Conservation (phyloP, 352 stramenopile species). For the Pythium guiyangense region DNA sequence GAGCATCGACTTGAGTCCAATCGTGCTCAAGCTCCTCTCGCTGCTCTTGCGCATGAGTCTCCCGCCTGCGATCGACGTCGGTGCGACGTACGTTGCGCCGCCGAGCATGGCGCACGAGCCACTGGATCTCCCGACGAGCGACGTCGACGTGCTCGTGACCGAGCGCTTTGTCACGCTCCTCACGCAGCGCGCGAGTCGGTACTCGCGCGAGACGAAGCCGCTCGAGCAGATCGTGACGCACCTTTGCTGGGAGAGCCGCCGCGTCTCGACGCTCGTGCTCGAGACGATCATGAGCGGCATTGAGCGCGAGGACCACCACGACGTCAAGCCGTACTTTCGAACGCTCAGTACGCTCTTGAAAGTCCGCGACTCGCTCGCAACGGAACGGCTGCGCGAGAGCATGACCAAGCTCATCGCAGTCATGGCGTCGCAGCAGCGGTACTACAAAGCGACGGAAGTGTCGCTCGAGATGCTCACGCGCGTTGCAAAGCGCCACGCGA, state of each 20-base stretch:
- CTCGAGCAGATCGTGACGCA: slow-evolving; percentile 75
- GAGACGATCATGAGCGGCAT: slow-evolving; percentile 72
- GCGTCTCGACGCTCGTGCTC: slow-evolving; percentile 49
- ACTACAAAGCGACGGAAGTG: slow-evolving; percentile 83
- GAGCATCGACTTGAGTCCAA: slow-evolving; percentile 67
- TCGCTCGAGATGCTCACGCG: slow-evolving; percentile 85
- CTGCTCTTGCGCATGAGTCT: slow-evolving; percentile 65
- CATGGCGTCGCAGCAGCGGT: slow-evolving; percentile 82
- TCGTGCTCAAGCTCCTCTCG: slow-evolving; percentile 69
- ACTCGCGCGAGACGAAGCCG: slow-evolving; percentile 76
- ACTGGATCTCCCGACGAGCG: slow-evolving; percentile 49
- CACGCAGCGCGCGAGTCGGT: slow-evolving; percentile 65
- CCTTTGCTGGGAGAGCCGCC: slow-evolving; percentile 74
- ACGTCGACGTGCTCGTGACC: slow-evolving; percentile 65
- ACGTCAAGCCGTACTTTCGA: slow-evolving; percentile 87
- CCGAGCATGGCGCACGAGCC: slow-evolving; percentile 67
- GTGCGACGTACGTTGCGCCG: slow-evolving; percentile 30
- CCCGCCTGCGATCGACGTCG: slow-evolving; percentile 67
- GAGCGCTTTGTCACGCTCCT: slow-evolving; percentile 76
- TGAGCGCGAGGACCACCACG: slow-evolving; percentile 75
- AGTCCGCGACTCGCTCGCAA: slow-evolving; percentile 61
- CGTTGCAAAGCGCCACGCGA: slow-evolving; percentile 72
- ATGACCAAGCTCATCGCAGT: slow-evolving; percentile 74
- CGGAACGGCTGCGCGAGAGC: slow-evolving; percentile 53
- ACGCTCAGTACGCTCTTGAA: slow-evolving; percentile 78